Evolutionary conservation across 2,329 filamentous ascomycete genomes (phyloP), one percentile per base, ranked within the genome.

Genomic region (Emericellopsis atlantica): DNA sequence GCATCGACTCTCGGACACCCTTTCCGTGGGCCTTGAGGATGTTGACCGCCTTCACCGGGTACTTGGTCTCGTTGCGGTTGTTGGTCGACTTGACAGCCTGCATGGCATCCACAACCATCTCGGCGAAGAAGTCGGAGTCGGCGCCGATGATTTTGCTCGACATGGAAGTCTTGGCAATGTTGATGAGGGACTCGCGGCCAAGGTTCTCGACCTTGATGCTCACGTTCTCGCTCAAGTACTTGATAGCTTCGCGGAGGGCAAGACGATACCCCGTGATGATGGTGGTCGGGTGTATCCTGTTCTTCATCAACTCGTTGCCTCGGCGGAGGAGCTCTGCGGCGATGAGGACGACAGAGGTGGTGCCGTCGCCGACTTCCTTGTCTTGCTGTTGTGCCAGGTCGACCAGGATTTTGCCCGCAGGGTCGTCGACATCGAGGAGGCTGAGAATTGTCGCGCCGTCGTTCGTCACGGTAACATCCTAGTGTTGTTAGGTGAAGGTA

Each of bases 221-320:
- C 62, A 98, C 83, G 62, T 96, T 95, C 65, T 98, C 92, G 66
- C 87, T 90, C 82, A 98, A 93, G 68, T 95, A 98, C 67, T 94
- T 93, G 59, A 98, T 82, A 44, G 92, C 92, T 71, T 98, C 92
- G 56, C 92, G 78, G 51, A 98, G 75, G 45, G 92, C 92, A 55
- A 98, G 76, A 56, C 92, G 79, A 75, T 98, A 98, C 55, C 92
- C 92, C 46, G 88, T 96, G 60, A 98, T 98, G 66, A 98, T 96
- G 46, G 93, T 98, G 22, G 92, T 98, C 43, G 92, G 93, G 69
- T 98, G 92, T 76, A 98, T 98, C 62, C 89, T 85, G 77, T 96
- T 98, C 74, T 92, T 95, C 84, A 96, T 93, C 50, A 98, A 76
- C 69, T 98, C 92, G 70, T 98, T 98, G 48, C 81, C 92, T 64